These are phyloP conservation scores for Chlorella vulgaris DNA, from an alignment of 139 green algal species.

Conservation along the genomic window DNA sequence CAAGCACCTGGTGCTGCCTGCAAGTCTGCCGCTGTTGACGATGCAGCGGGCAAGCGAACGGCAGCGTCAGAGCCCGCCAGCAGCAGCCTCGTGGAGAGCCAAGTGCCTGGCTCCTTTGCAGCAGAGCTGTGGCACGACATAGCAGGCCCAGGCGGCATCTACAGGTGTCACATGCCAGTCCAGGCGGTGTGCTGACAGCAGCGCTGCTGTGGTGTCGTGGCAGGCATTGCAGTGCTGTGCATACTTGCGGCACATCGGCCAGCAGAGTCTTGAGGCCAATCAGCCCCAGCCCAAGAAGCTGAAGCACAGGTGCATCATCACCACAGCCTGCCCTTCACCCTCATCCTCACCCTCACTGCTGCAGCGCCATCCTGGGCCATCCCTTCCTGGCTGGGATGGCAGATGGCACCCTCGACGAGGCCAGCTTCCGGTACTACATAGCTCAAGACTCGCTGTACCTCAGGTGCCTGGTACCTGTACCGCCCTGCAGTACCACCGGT, in stretches of 20 bases:
- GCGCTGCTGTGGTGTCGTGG: too few species aligned
- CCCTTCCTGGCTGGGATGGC: constrained; percentile 17
- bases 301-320: too few species aligned
- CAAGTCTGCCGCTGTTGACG: not conserved
- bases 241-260: too few species aligned
- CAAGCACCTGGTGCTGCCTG: not conserved
- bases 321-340: not conserved
- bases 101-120: not conserved
- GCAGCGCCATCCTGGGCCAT: constrained; percentile 23
- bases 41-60: not conserved
- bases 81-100: not conserved
- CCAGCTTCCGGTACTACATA: not conserved
- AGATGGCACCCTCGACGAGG: constrained; percentile 8
- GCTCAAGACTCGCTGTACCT: constrained; percentile 14
- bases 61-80: not conserved
- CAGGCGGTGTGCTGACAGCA: too few species aligned
- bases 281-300: too few species aligned
- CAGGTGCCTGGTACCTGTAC: not conserved
- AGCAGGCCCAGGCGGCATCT: not conserved
- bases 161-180: not conserved
- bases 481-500: not conserved
- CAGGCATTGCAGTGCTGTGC: too few species aligned
- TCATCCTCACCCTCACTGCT: not conserved
- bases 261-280: not conserved
- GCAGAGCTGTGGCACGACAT: not conserved